These are phyloP conservation scores for Plasmodium gallinaceum DNA, from an alignment of 169 alveolate genomes.

Conservation along the genomic window DNA sequence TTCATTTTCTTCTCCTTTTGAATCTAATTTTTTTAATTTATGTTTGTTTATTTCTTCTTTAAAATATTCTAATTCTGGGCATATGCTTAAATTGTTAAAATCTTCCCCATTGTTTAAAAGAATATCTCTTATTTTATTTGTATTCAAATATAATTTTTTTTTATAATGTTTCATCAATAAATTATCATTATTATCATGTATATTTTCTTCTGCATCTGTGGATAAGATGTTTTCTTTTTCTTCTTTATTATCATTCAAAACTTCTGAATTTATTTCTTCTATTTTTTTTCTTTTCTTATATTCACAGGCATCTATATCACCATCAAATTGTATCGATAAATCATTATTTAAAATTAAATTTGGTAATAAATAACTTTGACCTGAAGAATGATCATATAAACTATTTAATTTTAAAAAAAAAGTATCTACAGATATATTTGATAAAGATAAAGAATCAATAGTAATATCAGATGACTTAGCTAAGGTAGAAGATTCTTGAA, in stretches of 20 bases:
- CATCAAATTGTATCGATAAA: constrained; percentile 77
- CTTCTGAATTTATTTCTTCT: constrained; percentile 12
- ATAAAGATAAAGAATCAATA: constrained; percentile 37
- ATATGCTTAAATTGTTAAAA: constrained; percentile 42
- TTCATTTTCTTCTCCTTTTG: constrained; percentile 36
- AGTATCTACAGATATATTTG: constrained; percentile 71
- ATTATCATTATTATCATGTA: background rate
- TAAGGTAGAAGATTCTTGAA: constrained; percentile 71
- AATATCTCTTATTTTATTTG: constrained; percentile 38
- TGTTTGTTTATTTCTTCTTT: constrained; percentile 64
- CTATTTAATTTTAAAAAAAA: constrained; percentile 75
- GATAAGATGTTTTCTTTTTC: constrained; percentile 1
- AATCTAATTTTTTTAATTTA: constrained; percentile 42
- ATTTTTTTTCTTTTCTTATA: constrained; percentile 59
- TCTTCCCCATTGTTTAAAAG: constrained; percentile 28
- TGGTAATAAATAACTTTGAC: constrained; percentile 54
- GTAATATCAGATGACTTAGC: constrained; percentile 72
- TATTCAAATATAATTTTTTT: constrained; percentile 18
- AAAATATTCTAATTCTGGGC: constrained; percentile 72
- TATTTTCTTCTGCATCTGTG: background rate
- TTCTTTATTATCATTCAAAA: background rate
- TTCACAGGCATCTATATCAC: constrained; percentile 70
- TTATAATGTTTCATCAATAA: constrained; percentile 8
- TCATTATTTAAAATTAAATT: constrained; percentile 67
- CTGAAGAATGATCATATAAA: constrained; percentile 54